These are phyloP conservation scores for Aspergillus kassunensis DNA, from an alignment of 495 filamentous ascomycete species.

Conservation along the genomic window DNA sequence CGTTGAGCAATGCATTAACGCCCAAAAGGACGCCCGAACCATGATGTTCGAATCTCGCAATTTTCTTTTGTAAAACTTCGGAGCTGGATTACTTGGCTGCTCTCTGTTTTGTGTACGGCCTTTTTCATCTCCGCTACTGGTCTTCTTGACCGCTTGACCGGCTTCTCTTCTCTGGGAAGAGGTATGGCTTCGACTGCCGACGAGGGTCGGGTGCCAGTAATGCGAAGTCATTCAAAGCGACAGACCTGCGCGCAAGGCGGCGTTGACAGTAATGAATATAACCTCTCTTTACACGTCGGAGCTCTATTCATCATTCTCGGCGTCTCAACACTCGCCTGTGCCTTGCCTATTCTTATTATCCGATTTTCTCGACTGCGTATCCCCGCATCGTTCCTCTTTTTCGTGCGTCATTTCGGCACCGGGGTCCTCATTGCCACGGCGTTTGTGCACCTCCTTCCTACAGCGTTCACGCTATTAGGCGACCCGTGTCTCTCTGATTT, in stretches of 20 bases:
- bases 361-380: conserved; percentile 34
- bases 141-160: conserved; percentile 10
- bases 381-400: conserved; percentile 50
- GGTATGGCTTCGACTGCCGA: not conserved
- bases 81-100: conserved; percentile 26
- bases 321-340: conserved; percentile 52
- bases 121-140: conserved; percentile 21
- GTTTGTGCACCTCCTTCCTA: conserved; percentile 75
- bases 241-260: conserved; percentile 26
- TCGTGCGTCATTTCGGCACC: conserved; percentile 74
- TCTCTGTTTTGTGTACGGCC: conserved; percentile 27
- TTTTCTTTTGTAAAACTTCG: conserved; percentile 18
- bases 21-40: conserved; percentile 23
- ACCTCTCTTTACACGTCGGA: conserved; percentile 60
- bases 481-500: conserved; percentile 66
- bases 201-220: not conserved
- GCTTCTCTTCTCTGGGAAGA: not conserved
- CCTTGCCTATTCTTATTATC: conserved; percentile 39
- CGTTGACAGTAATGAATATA: conserved; percentile 36
- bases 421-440: conserved; percentile 82
- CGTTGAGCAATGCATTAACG: conserved; percentile 3
- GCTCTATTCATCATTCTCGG: conserved; percentile 64
- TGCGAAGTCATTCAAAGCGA: conserved; percentile 13
- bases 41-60: conserved; percentile 6
- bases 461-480: conserved; percentile 67